phyloP scores from a whole-genome alignment of 352 stramenopile species.

The Globisporangium parvum region DNA sequence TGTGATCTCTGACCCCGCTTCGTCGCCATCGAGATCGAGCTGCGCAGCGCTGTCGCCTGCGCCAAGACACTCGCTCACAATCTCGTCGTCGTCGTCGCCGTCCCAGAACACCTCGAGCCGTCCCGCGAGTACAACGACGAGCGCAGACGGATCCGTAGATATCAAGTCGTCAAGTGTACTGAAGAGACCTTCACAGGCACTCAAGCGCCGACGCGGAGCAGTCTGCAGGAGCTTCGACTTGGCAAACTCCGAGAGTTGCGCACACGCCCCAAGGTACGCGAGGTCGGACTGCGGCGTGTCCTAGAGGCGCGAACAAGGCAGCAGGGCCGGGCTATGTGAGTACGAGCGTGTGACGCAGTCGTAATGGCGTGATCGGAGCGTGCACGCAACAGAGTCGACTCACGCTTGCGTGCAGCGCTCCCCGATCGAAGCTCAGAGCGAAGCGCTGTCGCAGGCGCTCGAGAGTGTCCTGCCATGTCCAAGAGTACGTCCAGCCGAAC shows the following conservation, averaged over 20 bases:
- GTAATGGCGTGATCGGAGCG: background rate
- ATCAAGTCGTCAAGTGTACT: background rate
- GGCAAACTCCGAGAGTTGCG: slow-evolving; percentile 28
- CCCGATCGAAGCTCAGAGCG: slow-evolving; percentile 24
- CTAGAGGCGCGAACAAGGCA: slow-evolving; percentile 6
- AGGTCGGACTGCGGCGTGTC: slow-evolving; percentile 28
- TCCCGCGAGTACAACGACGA: slow-evolving; percentile 34
- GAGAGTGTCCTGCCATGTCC: slow-evolving; percentile 4
- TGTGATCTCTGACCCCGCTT: background rate
- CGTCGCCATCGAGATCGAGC: background rate
- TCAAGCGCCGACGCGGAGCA: slow-evolving; percentile 16
- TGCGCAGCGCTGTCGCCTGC: background rate
- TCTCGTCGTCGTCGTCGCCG: slow-evolving; percentile 8
- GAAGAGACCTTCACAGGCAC: slow-evolving; percentile 18
- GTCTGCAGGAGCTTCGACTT: slow-evolving; percentile 23
- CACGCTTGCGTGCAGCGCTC: slow-evolving; percentile 3
- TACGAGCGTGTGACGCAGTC: background rate
- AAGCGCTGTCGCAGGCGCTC: slow-evolving; percentile 19
- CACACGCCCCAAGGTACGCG: slow-evolving; percentile 32
- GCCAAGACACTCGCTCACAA: slow-evolving; percentile 1
- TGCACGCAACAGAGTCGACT: slow-evolving; percentile 2
- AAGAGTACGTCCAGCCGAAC: background rate
- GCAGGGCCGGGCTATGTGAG: background rate
- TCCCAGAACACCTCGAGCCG: slow-evolving; percentile 45
- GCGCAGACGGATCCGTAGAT: slow-evolving; percentile 1